Evolutionary conservation across 2,329 filamentous ascomycete species (phyloP), one percentile per base, ranked within the genome.

Genomic region (Penicillium thymicola): DNA sequence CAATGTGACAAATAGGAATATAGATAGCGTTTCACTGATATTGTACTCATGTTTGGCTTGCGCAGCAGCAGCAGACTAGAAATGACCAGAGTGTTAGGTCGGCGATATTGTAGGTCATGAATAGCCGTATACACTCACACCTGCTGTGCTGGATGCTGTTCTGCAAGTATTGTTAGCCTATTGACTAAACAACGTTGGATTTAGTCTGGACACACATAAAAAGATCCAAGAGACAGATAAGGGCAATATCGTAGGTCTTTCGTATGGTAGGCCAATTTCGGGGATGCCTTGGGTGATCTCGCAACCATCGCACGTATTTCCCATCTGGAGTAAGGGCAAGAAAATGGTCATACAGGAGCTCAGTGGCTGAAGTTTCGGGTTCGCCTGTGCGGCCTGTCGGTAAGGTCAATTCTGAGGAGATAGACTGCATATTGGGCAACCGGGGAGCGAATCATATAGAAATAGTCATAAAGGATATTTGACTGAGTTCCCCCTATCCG

Each of bases 131-230:
- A 14, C 13, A 69, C 70, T 54, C 57, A 72, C 70, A 37, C 71
- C 71, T 32, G 70, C 68, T 7, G 71, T 72, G 54, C 71, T 74
- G 37, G 69, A 65, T 25, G 70, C 69, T 41, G 71, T 74, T 51
- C 71, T 74, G 34, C 40, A 53, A 37, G 16, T 11, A 44, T 40
- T 21, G 45, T 69, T 52, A 65, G 61, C 45, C 2, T 11, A 10
- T 28, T 5, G 23, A 9, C 5, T 30, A 21, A 7, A 13, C 1
- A 11, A 5, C 3, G 5, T 9, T 16, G 13, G 10, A 18, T 25
- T 11, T 25, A 9, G 23, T 36, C 3, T 13, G 16, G 5, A 36
- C 66, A 34, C 65, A 73, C 71, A 71, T 67, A 43, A 73, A 70
- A 27, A 73, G 67, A 56, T 73, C 70, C 40, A 72, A 54, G 13